A percentile compares a stretch with the other conserved stretches of the same genome.
Conservation (phyloP, 306 rosid species). For the Mucuna pruriens region DNA sequence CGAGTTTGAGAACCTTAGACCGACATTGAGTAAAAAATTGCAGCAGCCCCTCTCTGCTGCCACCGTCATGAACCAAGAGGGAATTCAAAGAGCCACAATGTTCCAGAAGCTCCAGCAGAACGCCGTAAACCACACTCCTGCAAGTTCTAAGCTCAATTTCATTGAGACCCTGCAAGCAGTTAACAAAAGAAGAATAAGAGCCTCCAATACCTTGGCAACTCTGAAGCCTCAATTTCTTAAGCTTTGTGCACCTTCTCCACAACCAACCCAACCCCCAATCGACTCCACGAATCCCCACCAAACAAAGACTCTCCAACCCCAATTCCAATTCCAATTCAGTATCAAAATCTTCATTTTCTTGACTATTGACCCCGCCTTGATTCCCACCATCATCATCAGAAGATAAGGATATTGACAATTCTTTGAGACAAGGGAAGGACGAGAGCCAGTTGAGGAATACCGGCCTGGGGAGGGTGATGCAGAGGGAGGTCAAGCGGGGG, state of each 20-base stretch:
- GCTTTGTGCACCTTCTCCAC: conserved; percentile 70
- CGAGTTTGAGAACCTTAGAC: conserved; percentile 55
- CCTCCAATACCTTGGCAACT: conserved; percentile 81
- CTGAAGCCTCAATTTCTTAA: conserved; percentile 59
- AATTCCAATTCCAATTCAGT: conserved; percentile 58
- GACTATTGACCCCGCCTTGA: conserved; percentile 25
- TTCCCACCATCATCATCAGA: conserved; percentile 34
- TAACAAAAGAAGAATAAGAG: conserved; percentile 60
- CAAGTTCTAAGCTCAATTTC: conserved; percentile 82
- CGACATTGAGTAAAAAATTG: conserved; percentile 52
- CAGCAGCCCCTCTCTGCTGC: conserved; percentile 72
- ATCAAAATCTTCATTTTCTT: conserved; percentile 44
- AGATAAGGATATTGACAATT: conserved; percentile 46
- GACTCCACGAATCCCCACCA: conserved; percentile 62
- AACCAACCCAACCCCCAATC: conserved; percentile 77
- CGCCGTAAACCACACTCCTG: conserved; percentile 71
- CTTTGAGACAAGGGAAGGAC: conserved; percentile 57
- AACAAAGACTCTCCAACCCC: conserved; percentile 60
- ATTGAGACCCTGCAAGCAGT: conserved; percentile 56
- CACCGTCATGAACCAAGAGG: conserved; percentile 83
- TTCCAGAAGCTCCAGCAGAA: conserved; percentile 63
- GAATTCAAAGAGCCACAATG: conserved; percentile 60
- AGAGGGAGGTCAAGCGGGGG: conserved; percentile 61
- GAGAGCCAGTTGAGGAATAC: conserved; percentile 61
- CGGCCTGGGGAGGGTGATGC: conserved; percentile 66